phyloP scores from a whole-genome alignment of 305 asterid genomes.

The Fraxinus greggii region DNA sequence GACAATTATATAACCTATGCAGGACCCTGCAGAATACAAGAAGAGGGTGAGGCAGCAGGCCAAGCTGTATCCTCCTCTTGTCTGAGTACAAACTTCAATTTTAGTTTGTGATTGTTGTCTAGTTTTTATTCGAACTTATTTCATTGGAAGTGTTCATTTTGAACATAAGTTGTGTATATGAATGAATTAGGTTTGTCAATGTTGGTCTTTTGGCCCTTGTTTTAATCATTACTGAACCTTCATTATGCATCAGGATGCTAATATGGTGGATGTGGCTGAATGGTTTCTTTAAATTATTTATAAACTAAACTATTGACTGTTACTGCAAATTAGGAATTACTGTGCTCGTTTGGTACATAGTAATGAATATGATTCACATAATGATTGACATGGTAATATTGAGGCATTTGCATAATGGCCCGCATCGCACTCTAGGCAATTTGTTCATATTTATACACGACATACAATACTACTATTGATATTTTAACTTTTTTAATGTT shows the following conservation, averaged over 20 bases:
- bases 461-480: not conserved
- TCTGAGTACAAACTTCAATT: constrained; percentile 9
- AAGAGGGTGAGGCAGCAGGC: constrained; percentile 43
- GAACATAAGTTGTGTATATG: not conserved
- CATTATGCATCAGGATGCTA: not conserved
- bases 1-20: not conserved
- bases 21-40: constrained; percentile 39
- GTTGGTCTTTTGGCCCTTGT: not conserved
- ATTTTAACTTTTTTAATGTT: too few species aligned
- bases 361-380: not conserved
- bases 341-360: not conserved
- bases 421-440: not conserved
- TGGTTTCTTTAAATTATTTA: not conserved
- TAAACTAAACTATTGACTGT: not conserved
- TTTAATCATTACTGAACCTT: constrained; percentile 4
- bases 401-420: not conserved
- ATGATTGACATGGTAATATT: not conserved
- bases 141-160: not conserved
- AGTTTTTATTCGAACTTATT: not conserved
- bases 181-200: not conserved
- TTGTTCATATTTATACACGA: not conserved
- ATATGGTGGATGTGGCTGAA: not conserved
- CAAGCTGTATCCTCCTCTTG: constrained; percentile 35
- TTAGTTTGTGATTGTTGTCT: not conserved
- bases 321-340: not conserved